Evolutionary conservation across 1,284 basidiomycete genomes (phyloP).

Genomic region (Singerocomus rubriflavus): DNA sequence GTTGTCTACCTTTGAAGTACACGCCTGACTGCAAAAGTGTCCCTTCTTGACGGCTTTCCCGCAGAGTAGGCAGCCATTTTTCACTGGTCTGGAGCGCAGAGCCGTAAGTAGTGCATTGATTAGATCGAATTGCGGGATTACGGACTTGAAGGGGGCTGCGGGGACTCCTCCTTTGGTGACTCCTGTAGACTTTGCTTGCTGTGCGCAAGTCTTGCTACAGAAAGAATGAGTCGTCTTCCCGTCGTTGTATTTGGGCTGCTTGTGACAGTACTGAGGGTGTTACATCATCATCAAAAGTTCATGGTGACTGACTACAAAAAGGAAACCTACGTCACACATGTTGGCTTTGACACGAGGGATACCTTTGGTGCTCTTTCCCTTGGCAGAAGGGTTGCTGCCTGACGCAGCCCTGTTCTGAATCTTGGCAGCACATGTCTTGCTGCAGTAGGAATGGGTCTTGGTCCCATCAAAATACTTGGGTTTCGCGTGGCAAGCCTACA

Average conservation of each 20-base stretch:
- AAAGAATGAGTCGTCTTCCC: constrained; percentile 51
- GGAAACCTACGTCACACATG: constrained; percentile 32
- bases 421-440: constrained; percentile 36
- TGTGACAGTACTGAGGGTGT: constrained; percentile 40
- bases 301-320: neutral
- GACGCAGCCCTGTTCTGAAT: constrained; percentile 23
- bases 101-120: constrained; percentile 47
- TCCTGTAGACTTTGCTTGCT: constrained; percentile 37
- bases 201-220: constrained; percentile 58
- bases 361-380: constrained; percentile 23
- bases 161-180: constrained; percentile 23
- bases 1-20: constrained; percentile 49
- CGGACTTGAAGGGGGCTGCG: constrained; percentile 32
- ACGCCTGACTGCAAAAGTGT: constrained; percentile 56
- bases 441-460: constrained; percentile 38
- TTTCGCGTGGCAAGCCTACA: constrained; percentile 45
- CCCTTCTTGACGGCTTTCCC: constrained; percentile 51
- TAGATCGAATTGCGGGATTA: constrained; percentile 20
- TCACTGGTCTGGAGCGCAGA: constrained; percentile 46
- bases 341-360: constrained; percentile 23
- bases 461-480: constrained; percentile 45
- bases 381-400: constrained; percentile 18
- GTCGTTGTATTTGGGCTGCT: constrained; percentile 52
- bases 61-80: constrained; percentile 56
- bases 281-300: constrained; percentile 10